These are phyloP conservation scores for Kwoniella heveanensis DNA, from an alignment of 768 basidiomycete genomes.

Conservation along the genomic window DNA sequence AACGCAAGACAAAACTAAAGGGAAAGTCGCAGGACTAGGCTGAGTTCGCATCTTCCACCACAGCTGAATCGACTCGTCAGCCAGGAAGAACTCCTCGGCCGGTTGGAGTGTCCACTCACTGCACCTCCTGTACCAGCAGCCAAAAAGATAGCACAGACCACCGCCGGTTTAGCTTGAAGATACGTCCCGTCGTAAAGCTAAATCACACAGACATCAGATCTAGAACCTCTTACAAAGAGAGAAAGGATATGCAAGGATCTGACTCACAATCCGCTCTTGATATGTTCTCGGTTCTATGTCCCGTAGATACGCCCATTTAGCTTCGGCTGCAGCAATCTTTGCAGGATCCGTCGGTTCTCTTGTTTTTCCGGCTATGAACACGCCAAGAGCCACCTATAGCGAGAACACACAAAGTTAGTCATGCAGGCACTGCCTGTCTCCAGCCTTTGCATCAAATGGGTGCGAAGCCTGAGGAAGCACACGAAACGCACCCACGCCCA, in stretches of 20 bases:
- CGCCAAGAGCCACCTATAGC: slow-evolving; percentile 37
- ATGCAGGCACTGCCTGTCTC: too few relatives aligned
- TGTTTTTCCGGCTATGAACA: slow-evolving; percentile 41
- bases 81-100: background rate
- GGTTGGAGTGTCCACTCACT: slow-evolving; percentile 17
- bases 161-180: slow-evolving; percentile 45
- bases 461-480: too few relatives aligned
- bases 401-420: too few relatives aligned
- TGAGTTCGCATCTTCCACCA: slow-evolving; percentile 52
- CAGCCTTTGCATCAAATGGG: too few relatives aligned
- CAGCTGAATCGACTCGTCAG: slow-evolving; percentile 21
- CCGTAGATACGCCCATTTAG: slow-evolving; percentile 24
- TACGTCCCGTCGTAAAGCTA: slow-evolving; percentile 52
- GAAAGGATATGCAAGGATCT: background rate
- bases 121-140: slow-evolving; percentile 42
- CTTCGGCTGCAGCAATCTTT: slow-evolving; percentile 29
- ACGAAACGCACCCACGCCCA: slow-evolving; percentile 51
- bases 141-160: slow-evolving; percentile 48
- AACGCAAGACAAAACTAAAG: slow-evolving; percentile 50
- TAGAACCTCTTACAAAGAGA: too few relatives aligned
- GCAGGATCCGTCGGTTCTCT: slow-evolving; percentile 34
- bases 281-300: slow-evolving; percentile 14
- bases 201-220: background rate
- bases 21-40: slow-evolving; percentile 51
- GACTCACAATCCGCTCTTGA: slow-evolving; percentile 3